These are phyloP conservation scores for Trichoderma endophyticum DNA, from an alignment of 2,329 filamentous ascomycete genomes.

Conservation along the genomic window DNA sequence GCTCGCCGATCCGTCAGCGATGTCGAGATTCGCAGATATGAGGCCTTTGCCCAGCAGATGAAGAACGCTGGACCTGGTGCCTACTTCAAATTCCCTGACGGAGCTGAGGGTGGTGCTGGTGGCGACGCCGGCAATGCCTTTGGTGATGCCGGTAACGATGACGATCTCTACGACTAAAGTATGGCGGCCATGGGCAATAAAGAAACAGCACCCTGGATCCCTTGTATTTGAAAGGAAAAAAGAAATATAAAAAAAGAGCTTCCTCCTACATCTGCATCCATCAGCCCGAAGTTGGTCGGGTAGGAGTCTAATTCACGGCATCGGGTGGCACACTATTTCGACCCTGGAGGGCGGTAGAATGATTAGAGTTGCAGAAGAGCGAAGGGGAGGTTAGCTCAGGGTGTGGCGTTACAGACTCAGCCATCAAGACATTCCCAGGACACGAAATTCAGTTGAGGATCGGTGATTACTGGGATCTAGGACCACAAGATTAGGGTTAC, in stretches of 20 bases:
- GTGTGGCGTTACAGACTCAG: constrained; percentile 17
- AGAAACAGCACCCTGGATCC: constrained; percentile 22
- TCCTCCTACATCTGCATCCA: constrained; percentile 35
- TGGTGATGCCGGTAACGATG: constrained; percentile 86
- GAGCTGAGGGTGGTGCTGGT: constrained; percentile 60
- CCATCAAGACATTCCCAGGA: constrained; percentile 10
- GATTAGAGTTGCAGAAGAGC: constrained; percentile 22
- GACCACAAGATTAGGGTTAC: constrained; percentile 9
- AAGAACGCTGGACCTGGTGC: constrained; percentile 95
- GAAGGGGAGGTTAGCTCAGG: background rate
- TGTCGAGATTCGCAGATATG: constrained; percentile 96
- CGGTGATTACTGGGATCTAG: background rate
- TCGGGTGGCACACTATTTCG: constrained; percentile 28
- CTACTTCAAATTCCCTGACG: constrained; percentile 95
- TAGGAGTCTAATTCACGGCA: constrained; percentile 25
- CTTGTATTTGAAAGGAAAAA: constrained; percentile 44
- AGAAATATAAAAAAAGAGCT: constrained; percentile 27
- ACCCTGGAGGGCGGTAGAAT: constrained; percentile 37
- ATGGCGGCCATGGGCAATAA: background rate
- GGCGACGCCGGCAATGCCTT: constrained; percentile 62
- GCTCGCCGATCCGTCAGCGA: constrained; percentile 92
- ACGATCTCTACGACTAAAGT: constrained; percentile 93
- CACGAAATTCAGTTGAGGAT: background rate
- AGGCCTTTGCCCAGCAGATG: constrained; percentile 98
- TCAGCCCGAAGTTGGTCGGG: constrained; percentile 20